Percentiles rank a stretch among this genome's conserved stretches.
Conservation (phyloP, 176 grass and related monocot genomes). For the Avena insularis region DNA sequence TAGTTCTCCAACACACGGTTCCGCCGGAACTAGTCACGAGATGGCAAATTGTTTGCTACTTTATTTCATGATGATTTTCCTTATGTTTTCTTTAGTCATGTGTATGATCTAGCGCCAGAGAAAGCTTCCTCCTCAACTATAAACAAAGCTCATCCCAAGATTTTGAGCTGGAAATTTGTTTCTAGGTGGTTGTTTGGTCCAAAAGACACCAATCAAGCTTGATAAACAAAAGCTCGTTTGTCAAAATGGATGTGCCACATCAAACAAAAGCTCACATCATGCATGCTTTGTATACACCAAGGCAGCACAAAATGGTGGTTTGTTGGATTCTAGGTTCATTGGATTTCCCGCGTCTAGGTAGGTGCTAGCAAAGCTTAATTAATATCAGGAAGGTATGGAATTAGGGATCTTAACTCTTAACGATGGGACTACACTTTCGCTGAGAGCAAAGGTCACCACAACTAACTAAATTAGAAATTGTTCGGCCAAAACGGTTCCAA, state of each 20-base stretch:
- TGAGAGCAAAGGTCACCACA: neutral
- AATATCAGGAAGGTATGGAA: neutral
- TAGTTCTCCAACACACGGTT: neutral
- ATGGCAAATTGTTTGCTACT: neutral
- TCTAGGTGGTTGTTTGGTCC: neutral
- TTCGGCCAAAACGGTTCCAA: neutral
- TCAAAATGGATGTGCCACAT: neutral
- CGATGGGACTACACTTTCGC: neutral
- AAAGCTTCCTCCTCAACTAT: neutral
- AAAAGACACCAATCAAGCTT: neutral
- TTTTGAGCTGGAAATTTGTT: neutral
- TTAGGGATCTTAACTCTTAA: neutral
- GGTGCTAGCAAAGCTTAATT: neutral
- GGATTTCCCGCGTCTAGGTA: neutral
- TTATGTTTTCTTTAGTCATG: neutral
- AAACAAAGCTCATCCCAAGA: neutral
- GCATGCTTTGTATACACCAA: slow-evolving; percentile 4
- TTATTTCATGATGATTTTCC: neutral
- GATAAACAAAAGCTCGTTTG: neutral
- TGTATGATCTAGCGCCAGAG: neutral
- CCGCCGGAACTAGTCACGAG: no score
- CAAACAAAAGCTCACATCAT: neutral
- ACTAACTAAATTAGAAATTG: neutral
- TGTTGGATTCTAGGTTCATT: neutral
- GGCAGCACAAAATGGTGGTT: slow-evolving; percentile 27